Evolutionary conservation across 2,329 filamentous ascomycete genomes (phyloP).

Genomic region (Metarhizium robertsii): DNA sequence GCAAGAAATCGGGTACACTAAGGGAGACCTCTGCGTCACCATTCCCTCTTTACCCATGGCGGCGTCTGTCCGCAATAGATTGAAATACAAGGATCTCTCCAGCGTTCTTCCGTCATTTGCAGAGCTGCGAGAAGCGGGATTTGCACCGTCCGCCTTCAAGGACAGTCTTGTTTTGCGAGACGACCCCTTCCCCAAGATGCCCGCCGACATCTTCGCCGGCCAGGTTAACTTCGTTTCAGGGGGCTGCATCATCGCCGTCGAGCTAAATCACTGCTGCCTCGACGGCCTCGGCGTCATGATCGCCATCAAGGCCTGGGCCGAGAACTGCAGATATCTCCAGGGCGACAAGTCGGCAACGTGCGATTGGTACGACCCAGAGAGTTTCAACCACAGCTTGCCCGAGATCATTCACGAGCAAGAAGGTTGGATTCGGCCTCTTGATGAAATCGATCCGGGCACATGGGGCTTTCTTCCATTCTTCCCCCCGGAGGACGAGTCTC

Average conservation of each 20-base stretch:
- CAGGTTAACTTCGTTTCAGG: conserved; percentile 23
- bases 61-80: conserved; percentile 4
- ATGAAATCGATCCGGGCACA: conserved; percentile 16
- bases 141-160: conserved; percentile 17
- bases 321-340: conserved; percentile 19
- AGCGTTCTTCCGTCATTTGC: conserved; percentile 16
- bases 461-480: conserved; percentile 18
- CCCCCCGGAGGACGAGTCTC: conserved; percentile 4
- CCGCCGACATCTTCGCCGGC: conserved; percentile 18
- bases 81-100: conserved; percentile 19
- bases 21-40: conserved; percentile 13
- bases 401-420: conserved; percentile 19
- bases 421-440: conserved; percentile 10
- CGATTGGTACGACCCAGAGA: conserved; percentile 19
- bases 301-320: conserved; percentile 20
- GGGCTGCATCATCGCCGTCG: conserved; percentile 18
- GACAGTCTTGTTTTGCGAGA: conserved; percentile 16
- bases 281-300: conserved; percentile 20
- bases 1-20: conserved; percentile 16
- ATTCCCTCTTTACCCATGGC: conserved; percentile 10
- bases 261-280: conserved; percentile 17
- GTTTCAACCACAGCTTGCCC: conserved; percentile 19
- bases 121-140: conserved; percentile 14
- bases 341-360: conserved; percentile 15
- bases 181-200: conserved; percentile 15